Evolutionary conservation across 1,139 yeast genomes (phyloP), one percentile per base, ranked within the genome.

Genomic region (Groenewaldozyma auringiensis): DNA sequence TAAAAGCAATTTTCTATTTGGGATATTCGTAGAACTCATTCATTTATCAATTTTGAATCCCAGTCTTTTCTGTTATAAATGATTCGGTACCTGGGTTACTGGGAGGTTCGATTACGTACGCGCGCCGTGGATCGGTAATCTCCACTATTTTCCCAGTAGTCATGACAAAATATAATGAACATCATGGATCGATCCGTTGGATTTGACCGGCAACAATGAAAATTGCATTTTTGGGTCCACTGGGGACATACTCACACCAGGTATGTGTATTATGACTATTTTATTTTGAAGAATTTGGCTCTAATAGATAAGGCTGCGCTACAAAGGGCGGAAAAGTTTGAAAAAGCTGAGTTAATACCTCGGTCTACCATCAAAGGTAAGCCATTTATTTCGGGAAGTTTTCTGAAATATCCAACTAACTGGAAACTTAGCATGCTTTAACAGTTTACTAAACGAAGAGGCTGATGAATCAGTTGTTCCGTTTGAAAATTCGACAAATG

Each of bases 401-500:
- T 14, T 16, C n/a, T 32, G 17, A 9, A 32, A 35, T 35, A 4
- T 35, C 22, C 14, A 33, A 9, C 6, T 4, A 33, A 25, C 29
- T 25, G 11, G 11, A 6, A 25, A 11, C 29, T 31, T 42, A 47
- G 80, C 76, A 36, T 89, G 96, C 60, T 84, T 89, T 60, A 69
- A 72, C 43, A 64, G 68, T 1, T 65, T 83, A 20, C 57, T 67
- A 1, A 63, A 67, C 14, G 65, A 66, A 13, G 54, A 59, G 3
- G 81, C 80, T 18, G 83, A 81, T 48, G 82, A 71, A 58, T 81
- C 94, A 0, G 83, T 88, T n/a, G 84, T 92, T 0, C 98, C 98
- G 0, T 77, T 86, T 55, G 97, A 89, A 59, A 92, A 92, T 65
- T 87, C 96, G 2, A 84, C 96, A 6, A 92, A 92, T 62, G 98